Base-by-base conservation (phyloP, 495 filamentous ascomycete species). In the Tuber borchii region DNA sequence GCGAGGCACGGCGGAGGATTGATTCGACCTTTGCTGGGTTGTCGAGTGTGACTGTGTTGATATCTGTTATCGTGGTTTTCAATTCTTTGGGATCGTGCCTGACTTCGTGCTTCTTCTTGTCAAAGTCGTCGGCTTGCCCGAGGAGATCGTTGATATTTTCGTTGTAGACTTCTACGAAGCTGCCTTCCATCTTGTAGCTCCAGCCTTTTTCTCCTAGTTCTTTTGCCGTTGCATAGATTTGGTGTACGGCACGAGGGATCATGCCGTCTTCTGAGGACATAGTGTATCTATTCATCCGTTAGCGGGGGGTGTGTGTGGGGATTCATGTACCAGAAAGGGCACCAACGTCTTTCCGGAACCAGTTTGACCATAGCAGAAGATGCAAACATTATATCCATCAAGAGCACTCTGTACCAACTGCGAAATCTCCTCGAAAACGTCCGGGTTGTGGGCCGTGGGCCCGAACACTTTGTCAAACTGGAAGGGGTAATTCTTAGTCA, bases 101-200 rank as follows among this genome's bases (percentile, higher is more conserved):
- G 76, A 97, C 95, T 79, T 98, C 95, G 69, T 95, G 92, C 85
- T 93, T 95, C 85, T 93, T 94, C 84, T 92, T 93, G 78, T 92
- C 90, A 48, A 93, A 85, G 37, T 93, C 90, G 61, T 93, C 91
- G 2, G 90, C 86, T 44, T 89, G 89, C 14, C 93, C 92, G 17
- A 99, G 89, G 4, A 99, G 86, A 83, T 99, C 95, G 84, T 97
- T 93, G 77, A 98, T 87, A 76, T 93, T 93, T 82, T 99, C 95
- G 80, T 99, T 98, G 88, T 99, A 98, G 40, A 99, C 96, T 83
- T 99, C 95, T n/a, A 99, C 90, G 81, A 98, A 99, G 76, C 91
- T 92, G 9, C 96, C 95, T 82, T 94, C 93, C 90, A 99, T 96
- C 0, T 88, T 91, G 83, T 98, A 99, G 44, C 87, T 87, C 95